Evolutionary conservation across 129 eudicot genomes (phyloP), one percentile per base, ranked within the genome.

Genomic region (Erigeron canadensis): DNA sequence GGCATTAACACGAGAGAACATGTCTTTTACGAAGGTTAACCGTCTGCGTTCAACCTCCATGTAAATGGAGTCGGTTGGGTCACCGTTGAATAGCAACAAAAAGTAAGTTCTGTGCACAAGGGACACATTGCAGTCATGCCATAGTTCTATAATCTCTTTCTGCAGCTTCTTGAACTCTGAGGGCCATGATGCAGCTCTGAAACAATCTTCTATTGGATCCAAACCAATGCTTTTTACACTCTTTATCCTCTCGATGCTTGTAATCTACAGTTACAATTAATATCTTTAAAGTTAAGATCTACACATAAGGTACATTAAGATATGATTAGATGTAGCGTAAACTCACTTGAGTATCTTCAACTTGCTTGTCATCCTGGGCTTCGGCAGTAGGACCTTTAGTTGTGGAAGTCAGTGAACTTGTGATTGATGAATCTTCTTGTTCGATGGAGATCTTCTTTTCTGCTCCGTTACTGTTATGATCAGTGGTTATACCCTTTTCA

Each of bases 11-110:
- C 69, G 85, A 71, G 85, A 65, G 70, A 87, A 94, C 63, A 83
- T 79, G 67, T 83, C 87, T 74, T 86, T 90, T 64, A 94, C 84
- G 69, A 80, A 87, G 53, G 81, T 77, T 77, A 90, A 67, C 58
- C 99, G 87, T 64, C 91, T 83, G n/a, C 79, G 77, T 64, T 94
- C 99, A 46, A 94, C 99, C 81, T 89, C 93, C 85, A 94, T 80
- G 87, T 89, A 94, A 71, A 94, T 83, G 28, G 97, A 84, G 66
- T 94, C 99, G 9, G 87, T 51, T 9, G 83, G 86, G 64, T 90
- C 99, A 28, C 95, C 97, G 68, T 87, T 83, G 53, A 94, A 90
- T 28, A 94, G 81, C 73, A 90, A 79, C 77, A 82, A 86, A 88
- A 94, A 90, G 71, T 86, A 85, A 28, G 97, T 82, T 77, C 99